Percentiles rank a stretch among this genome's conserved stretches.
Evolutionary conservation across 2,329 filamentous ascomycete genomes (phyloP).

Genomic region (Colletotrichum melonis): DNA sequence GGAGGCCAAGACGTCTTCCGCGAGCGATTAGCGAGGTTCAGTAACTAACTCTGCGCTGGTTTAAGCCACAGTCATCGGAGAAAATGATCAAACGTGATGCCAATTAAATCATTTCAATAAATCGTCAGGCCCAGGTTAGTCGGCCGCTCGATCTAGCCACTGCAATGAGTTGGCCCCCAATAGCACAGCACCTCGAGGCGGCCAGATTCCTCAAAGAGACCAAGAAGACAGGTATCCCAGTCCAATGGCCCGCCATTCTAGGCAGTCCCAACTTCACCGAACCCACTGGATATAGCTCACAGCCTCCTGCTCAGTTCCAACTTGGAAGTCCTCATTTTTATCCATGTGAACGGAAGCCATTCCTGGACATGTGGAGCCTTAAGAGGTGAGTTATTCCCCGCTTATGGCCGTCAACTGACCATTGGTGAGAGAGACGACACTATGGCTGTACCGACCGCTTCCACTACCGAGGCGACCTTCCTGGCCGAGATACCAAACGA

Average conservation of each 20-base stretch:
- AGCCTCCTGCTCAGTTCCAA: not conserved
- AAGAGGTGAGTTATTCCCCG: slow-evolving; percentile 18
- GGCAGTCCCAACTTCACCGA: slow-evolving; percentile 19
- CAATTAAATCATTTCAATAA: slow-evolving; percentile 17
- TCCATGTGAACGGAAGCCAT: slow-evolving; percentile 11
- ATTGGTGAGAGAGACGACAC: not conserved
- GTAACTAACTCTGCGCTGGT: not conserved
- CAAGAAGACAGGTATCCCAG: slow-evolving; percentile 14
- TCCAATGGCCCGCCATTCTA: slow-evolving; percentile 19
- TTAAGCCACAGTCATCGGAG: not conserved
- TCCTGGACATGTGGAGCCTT: slow-evolving; percentile 9
- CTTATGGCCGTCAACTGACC: slow-evolving; percentile 9
- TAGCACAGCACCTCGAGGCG: slow-evolving; percentile 17
- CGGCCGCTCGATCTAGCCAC: slow-evolving; percentile 17
- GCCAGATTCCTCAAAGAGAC: slow-evolving; percentile 18
- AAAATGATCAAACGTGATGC: not conserved
- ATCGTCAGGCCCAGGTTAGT: slow-evolving; percentile 5
- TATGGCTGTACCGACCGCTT: slow-evolving; percentile 6
- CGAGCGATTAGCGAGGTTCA: slow-evolving; percentile 31
- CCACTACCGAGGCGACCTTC: slow-evolving; percentile 23
- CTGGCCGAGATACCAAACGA: not conserved
- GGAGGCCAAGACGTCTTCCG: slow-evolving; percentile 10
- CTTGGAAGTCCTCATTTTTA: slow-evolving; percentile 2
- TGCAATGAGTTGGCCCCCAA: slow-evolving; percentile 7
- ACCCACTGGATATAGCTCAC: slow-evolving; percentile 18